These are phyloP conservation scores for Fonsecaea nubica DNA, from an alignment of 2,329 filamentous ascomycete species.

Conservation along the genomic window DNA sequence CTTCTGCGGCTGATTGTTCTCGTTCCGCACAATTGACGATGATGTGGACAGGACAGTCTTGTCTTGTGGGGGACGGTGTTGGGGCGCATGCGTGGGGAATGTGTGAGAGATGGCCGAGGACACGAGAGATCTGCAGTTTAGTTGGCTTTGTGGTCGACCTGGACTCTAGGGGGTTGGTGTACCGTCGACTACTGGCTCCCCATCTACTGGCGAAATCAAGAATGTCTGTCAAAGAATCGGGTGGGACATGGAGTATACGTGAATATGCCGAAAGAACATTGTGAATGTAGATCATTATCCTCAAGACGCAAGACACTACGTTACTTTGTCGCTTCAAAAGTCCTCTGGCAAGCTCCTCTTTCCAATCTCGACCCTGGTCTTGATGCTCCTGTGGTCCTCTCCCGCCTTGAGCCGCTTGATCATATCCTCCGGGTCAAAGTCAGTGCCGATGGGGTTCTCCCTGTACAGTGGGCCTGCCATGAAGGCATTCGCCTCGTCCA, in stretches of 20 bases:
- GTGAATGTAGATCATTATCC: not conserved
- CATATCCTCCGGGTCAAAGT: conserved; percentile 24
- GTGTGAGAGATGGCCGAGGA: not conserved
- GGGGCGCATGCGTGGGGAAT: not conserved
- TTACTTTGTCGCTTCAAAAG: not conserved
- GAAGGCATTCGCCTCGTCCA: conserved; percentile 18
- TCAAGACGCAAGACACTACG: not conserved
- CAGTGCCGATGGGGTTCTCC: conserved; percentile 25
- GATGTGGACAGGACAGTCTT: too few species aligned
- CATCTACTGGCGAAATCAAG: not conserved
- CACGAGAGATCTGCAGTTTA: not conserved
- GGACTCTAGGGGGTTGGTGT: too few species aligned
- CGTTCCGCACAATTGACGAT: too few species aligned
- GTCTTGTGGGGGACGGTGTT: not conserved
- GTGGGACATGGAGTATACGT: too few species aligned
- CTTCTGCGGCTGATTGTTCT: not conserved
- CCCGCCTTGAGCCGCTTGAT: conserved; percentile 11
- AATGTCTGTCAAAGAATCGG: too few species aligned
- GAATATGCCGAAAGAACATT: not conserved
- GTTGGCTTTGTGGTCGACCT: not conserved
- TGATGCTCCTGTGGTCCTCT: conserved; percentile 10
- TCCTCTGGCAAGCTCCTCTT: not conserved
- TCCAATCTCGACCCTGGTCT: conserved; percentile 15
- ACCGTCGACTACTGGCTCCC: not conserved
- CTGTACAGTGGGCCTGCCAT: conserved; percentile 7